Base-by-base conservation (phyloP, 192 early-diverging fungal species). In the Lunasporangiospora selenospora region DNA sequence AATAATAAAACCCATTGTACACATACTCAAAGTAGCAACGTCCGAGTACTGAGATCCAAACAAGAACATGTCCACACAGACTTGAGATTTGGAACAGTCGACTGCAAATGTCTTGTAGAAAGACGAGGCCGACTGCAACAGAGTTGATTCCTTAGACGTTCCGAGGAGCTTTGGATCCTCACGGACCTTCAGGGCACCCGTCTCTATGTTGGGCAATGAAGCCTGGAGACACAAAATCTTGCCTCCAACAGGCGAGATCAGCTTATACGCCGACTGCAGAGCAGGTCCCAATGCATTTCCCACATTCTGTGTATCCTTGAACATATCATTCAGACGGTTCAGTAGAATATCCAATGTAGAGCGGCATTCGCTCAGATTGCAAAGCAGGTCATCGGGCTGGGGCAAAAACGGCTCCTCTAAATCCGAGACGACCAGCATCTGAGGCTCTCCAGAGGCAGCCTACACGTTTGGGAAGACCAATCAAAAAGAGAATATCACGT, bases 31-130 rank as follows among this genome's bases (percentile, higher is more conserved):
- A 1, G 95, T 96, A 6, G 95, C 94, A 16, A 96, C 81, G 67
- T 97, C 97, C 49, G 89, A 84, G 58, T 95, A 93, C 59, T 93
- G 86, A 8, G 79, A 77, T 39, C 90, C 92, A 75, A 98, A 92
- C 36, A 93, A 78, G 50, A 97, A 89, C 73, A 94, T 86, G 66
- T 98, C 97, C 9, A 96, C 85, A 24, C 87, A 85, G 15, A 98
- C 86, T 77, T 98, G 97, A 13, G 88, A 81, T 30, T 90, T 88
- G 23, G 94, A 95, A 79, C 92, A 96, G 42, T 95, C 91, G 3
- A 96, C 92, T 7, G 95, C 95, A 75, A 96, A 83, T 6, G 78
- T 80, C 79, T 97, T 98, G 85, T 98, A 98, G 76, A 95, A 98
- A 1, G 79, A 76, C 27, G 82, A 88, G n/a, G 92, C 87, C 18